Base-by-base conservation (phyloP, 192 early-diverging fungal species). In the Thamnidium elegans region DNA sequence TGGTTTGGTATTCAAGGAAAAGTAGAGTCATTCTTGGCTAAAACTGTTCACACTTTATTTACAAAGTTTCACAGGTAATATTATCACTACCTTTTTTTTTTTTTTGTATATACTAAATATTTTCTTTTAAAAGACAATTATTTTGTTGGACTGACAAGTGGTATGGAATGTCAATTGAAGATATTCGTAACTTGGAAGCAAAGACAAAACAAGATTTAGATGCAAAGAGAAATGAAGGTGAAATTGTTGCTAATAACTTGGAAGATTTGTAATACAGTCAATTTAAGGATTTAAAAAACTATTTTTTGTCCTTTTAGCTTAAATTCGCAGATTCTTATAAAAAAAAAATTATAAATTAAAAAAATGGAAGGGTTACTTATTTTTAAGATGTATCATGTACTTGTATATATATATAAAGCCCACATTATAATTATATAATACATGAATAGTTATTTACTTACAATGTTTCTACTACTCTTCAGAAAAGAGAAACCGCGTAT, bases 61-160 rank as follows among this genome's bases (percentile, higher is more conserved):
- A 78, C 77, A 14, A 76, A 86, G 21, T 89, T 92, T 73, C 89
- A 92, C 56, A 82, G 90, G 69, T 73, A 68, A 46, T 13, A 56
- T n/a, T 15, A 14, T 58, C 19, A 20, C n/a, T 15, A 17, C 17
- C 31, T 1, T 34, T 34, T 50, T 20, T 17, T 20, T 17, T 9
- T 20, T 50, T 21, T 1, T 62, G 21, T 34, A 32, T 17, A 55
- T 10, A 30, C 26, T 26, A 26, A 26, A 26, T 2, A 3, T 26
- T 26, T 26, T 26, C 26, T 26, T 61, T n/a, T n/a, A n/a, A n/a
- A n/a, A 73, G 71, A 52, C 89, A 92, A 77, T 69, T 92, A 50
- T 92, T 90, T 58, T 92, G 86, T 54, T 84, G 84, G 59, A 90
- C 87, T 64, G 90, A 92, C 50, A 74, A 79, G 45, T 92, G 90